These are phyloP conservation scores for Cercophora newfieldiana DNA, from an alignment of 495 filamentous ascomycete species.

Conservation along the genomic window DNA sequence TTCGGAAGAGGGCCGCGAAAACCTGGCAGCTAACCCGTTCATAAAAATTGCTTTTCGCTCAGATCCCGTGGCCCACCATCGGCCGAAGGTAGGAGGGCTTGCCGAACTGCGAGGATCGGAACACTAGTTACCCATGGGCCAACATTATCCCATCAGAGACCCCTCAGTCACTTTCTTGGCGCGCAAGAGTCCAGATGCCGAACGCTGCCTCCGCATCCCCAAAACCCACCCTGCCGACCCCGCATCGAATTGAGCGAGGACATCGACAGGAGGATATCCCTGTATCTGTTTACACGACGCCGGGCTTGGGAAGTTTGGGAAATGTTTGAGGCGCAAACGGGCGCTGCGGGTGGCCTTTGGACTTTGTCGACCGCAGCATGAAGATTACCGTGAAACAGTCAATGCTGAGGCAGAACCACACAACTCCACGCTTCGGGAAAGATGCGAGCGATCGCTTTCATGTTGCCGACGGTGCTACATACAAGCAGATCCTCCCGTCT, in stretches of 20 bases:
- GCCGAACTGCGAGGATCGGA: not conserved
- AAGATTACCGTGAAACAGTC: not conserved
- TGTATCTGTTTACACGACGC: not conserved
- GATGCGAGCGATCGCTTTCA: not conserved
- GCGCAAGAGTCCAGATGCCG: constrained; percentile 26
- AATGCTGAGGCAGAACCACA: not conserved
- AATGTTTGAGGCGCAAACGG: constrained; percentile 1
- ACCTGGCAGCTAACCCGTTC: too few species aligned
- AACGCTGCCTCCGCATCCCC: constrained; percentile 27
- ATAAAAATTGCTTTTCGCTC: too few species aligned
- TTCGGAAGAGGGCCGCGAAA: too few species aligned
- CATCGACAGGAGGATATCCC: not conserved
- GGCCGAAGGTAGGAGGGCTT: too few species aligned
- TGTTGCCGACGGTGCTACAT: not conserved
- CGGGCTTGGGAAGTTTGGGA: not conserved
- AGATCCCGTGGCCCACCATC: too few species aligned
- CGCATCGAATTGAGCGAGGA: constrained; percentile 10
- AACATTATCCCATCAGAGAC: not conserved
- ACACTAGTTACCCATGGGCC: not conserved
- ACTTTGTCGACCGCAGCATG: not conserved
- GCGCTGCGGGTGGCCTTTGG: not conserved
- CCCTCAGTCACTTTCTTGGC: not conserved
- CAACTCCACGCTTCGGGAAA: not conserved
- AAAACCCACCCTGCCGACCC: constrained; percentile 22
- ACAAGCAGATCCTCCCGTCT: not conserved